Evolutionary conservation across 1,284 basidiomycete species (phyloP).

Genomic region (Apiotrichum veenhuisii): DNA sequence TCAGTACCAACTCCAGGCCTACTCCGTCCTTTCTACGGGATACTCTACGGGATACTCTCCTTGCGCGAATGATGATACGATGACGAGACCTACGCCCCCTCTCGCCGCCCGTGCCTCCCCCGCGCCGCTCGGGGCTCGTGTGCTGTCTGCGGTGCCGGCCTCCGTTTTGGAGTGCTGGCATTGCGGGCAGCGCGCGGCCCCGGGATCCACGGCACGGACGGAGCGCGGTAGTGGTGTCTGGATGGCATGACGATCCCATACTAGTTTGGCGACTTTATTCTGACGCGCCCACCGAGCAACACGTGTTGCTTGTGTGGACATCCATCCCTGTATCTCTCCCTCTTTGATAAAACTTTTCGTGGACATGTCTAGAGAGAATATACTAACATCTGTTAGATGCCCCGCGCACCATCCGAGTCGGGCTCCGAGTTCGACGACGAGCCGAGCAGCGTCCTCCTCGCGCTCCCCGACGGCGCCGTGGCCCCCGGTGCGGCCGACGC

Average conservation of each 20-base stretch:
- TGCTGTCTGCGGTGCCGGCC: constrained; percentile 13
- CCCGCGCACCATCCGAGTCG: background rate
- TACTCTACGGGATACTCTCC: background rate
- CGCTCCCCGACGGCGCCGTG: constrained; percentile 47
- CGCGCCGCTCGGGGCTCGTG: constrained; percentile 22
- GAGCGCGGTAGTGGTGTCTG: background rate
- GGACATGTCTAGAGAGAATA: background rate
- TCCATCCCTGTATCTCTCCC: background rate
- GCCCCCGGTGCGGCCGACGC: constrained; percentile 25
- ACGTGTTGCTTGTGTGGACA: too few relatives aligned
- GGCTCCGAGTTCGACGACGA: constrained; percentile 1
- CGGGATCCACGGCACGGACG: constrained; percentile 12
- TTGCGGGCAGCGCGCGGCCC: constrained; percentile 2
- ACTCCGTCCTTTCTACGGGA: background rate
- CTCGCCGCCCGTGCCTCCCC: background rate
- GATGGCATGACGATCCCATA: constrained; percentile 37
- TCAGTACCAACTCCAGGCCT: background rate
- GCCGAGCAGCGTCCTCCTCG: constrained; percentile 34
- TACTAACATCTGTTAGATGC: background rate
- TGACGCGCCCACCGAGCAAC: constrained; percentile 24
- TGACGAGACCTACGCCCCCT: constrained; percentile 46
- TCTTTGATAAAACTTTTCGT: background rate
- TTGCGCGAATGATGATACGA: constrained; percentile 39
- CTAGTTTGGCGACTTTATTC: constrained; percentile 50
- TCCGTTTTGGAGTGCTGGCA: constrained; percentile 16